A percentile compares a stretch with the other conserved stretches of the same genome.
These are phyloP conservation scores for Moricandia moricandioides DNA, from an alignment of 345 rosid genomes.

Conservation along the genomic window DNA sequence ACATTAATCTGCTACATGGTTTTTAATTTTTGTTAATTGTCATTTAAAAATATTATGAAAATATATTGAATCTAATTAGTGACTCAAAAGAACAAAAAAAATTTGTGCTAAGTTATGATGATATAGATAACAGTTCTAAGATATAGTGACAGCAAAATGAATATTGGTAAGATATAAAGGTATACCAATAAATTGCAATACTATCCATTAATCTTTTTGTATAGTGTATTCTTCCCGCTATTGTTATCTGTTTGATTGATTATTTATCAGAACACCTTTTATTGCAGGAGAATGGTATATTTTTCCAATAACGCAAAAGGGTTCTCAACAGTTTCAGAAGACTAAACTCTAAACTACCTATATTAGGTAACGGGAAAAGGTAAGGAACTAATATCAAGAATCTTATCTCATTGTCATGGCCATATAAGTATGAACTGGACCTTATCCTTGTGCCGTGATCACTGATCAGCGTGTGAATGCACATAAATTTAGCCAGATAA, in stretches of 20 bases:
- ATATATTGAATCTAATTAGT: background rate
- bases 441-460: conserved; percentile 16
- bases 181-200: background rate
- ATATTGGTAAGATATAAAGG: background rate
- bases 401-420: conserved; percentile 14
- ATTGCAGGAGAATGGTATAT: background rate
- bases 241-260: background rate
- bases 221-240: background rate
- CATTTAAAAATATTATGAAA: background rate
- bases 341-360: background rate
- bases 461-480: conserved; percentile 24
- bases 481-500: conserved; percentile 7
- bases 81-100: background rate
- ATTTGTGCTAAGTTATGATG: background rate
- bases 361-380: background rate
- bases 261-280: background rate
- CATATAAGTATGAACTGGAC: background rate
- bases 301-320: background rate
- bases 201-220: background rate
- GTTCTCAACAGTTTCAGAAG: background rate
- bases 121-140: background rate
- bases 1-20: background rate
- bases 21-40: no score
- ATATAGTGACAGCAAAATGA: background rate
- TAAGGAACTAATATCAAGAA: background rate